These are phyloP conservation scores for Polytrichum formosum DNA, from an alignment of 225 moss, liverwort and hornwort genomes.

Conservation along the genomic window DNA sequence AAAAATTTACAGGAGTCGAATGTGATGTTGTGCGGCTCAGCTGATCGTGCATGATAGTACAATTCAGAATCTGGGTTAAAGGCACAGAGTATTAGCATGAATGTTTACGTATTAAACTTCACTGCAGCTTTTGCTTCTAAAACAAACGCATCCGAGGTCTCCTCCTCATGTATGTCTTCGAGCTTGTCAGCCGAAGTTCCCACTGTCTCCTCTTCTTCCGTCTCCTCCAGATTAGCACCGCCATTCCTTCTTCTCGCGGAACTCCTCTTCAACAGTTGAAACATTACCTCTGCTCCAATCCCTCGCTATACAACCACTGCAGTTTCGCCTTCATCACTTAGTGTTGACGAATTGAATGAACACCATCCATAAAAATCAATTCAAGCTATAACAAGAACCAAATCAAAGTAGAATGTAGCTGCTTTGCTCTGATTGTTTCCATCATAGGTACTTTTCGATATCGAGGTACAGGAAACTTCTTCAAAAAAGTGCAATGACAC, in stretches of 20 bases:
- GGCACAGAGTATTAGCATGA: not conserved
- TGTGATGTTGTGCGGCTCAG: too few species aligned
- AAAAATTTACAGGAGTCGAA: too few species aligned
- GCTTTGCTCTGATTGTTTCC: too few species aligned
- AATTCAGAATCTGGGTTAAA: not conserved
- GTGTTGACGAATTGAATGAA: too few species aligned
- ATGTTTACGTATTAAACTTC: conserved; percentile 63
- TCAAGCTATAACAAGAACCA: too few species aligned
- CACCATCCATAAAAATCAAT: too few species aligned
- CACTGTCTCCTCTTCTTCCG: conserved; percentile 27
- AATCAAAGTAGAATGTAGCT: too few species aligned
- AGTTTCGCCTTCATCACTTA: conserved; percentile 3
- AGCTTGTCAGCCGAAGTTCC: conserved; percentile 5
- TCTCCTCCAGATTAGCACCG: conserved; percentile 35
- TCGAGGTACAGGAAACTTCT: too few species aligned
- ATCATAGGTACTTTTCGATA: too few species aligned
- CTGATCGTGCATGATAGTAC: too few species aligned
- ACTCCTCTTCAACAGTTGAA: conserved; percentile 34
- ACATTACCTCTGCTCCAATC: conserved; percentile 26
- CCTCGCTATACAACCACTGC: conserved; percentile 44
- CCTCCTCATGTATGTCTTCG: conserved; percentile 11
- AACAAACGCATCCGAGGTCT: conserved; percentile 28
- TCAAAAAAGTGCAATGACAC: too few species aligned
- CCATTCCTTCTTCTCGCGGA: conserved; percentile 36
- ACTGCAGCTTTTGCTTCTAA: conserved; percentile 66